Evolutionary conservation across 176 grass and related monocot species (phyloP).

Genomic region (Oryza officinalis): DNA sequence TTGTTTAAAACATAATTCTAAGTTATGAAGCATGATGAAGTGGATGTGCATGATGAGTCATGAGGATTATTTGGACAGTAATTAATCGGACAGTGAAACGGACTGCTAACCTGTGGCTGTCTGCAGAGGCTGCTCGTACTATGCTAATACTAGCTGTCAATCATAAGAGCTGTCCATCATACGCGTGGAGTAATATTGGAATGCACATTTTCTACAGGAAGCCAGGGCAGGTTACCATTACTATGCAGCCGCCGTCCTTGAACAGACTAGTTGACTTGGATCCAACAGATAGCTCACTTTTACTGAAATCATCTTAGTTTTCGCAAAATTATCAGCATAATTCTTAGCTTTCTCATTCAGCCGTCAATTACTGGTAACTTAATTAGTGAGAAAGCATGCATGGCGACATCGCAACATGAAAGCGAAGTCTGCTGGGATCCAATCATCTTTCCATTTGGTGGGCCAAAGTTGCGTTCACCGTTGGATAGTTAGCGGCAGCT

Average conservation of each 20-base stretch:
- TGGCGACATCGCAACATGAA: background rate
- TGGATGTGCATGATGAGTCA: too few species aligned
- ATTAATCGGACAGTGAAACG: background rate
- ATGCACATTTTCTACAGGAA: background rate
- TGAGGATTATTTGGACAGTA: too few species aligned
- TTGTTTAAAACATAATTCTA: too few species aligned
- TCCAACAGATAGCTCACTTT: background rate
- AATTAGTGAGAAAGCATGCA: background rate
- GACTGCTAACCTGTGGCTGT: background rate
- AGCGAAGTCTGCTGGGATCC: conserved; percentile 5
- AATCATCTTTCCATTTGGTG: background rate
- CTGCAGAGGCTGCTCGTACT: background rate
- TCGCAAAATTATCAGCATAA: background rate
- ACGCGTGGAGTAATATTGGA: background rate
- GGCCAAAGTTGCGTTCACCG: background rate
- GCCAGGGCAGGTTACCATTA: background rate
- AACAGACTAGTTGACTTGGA: background rate
- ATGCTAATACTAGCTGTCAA: background rate
- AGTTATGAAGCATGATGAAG: too few species aligned
- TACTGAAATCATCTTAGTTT: background rate
- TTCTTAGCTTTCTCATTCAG: background rate
- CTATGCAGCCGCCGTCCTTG: background rate
- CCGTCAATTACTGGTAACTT: background rate
- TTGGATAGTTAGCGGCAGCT: background rate
- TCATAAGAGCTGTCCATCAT: background rate